These are phyloP conservation scores for Blastobotrys persicus DNA, from an alignment of 1,139 yeast species.

Conservation along the genomic window DNA sequence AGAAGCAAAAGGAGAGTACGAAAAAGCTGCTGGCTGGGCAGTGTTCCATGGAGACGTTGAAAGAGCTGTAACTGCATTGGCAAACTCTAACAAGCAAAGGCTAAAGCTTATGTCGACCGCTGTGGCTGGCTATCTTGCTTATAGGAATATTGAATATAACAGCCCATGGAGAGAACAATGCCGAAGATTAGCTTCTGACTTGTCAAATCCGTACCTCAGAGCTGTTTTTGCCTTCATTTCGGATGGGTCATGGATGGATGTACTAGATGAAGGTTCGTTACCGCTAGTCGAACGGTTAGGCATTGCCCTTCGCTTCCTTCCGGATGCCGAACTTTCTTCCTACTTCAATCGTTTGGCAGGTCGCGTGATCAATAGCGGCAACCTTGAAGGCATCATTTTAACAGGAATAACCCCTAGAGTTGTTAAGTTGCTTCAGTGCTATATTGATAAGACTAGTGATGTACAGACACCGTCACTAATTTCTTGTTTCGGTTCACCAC, in stretches of 20 bases:
- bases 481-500: constrained; percentile 76
- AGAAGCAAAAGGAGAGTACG: constrained; percentile 59
- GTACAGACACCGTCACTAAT: constrained; percentile 89
- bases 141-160: constrained; percentile 57
- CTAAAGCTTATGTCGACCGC: constrained; percentile 86
- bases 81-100: constrained; percentile 56
- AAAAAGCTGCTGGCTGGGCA: constrained; percentile 98
- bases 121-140: constrained; percentile 85
- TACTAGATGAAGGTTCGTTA: constrained; percentile 81
- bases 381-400: constrained; percentile 81
- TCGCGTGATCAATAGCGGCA: constrained; percentile 72
- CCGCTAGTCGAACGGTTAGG: constrained; percentile 88
- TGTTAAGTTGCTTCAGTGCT: constrained; percentile 76
- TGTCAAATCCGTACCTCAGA: constrained; percentile 84
- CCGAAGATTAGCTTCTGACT: constrained; percentile 77
- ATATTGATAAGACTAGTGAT: constrained; percentile 86
- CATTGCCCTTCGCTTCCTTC: constrained; percentile 79
- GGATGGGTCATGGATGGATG: constrained; percentile 96
- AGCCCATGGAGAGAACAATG: constrained; percentile 95
- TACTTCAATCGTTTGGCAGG: constrained; percentile 68
- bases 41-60: constrained; percentile 88
- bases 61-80: constrained; percentile 71
- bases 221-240: constrained; percentile 93
- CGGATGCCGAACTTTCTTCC: constrained; percentile 60
- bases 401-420: constrained; percentile 89